Evolutionary conservation across 495 filamentous ascomycete genomes (phyloP), one percentile per base, ranked within the genome.

Genomic region (Aspergillus cavernicola): DNA sequence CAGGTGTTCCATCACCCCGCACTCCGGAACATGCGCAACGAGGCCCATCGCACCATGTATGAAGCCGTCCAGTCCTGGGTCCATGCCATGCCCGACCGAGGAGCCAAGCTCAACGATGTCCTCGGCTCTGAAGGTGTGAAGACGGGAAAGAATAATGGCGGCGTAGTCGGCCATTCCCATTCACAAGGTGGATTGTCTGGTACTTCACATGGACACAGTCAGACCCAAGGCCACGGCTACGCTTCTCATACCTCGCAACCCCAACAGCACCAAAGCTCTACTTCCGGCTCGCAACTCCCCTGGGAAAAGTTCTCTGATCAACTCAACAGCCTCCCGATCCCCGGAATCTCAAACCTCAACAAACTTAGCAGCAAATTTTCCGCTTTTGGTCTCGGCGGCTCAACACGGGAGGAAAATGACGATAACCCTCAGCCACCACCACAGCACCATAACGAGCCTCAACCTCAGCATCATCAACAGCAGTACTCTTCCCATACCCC

Each of bases 1-100:
- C 78, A 76, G 10, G 86, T 87, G 2, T 95, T 97, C 74, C 92
- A 97, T 65, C 92, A 97, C 65, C 92, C 92, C 0, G 89, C 84
- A 6, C 69, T 89, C 37, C 81, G 90, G 10, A 79, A 92, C 47
- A 82, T 82, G 16, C 70, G 71, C 47, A 74, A 84, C 45, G 87
- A 96, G 61, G 82, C 92, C 37, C 92, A 97, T 58, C 73, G 81
- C 6, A 81, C 82, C 28, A 97, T 97, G 92, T 97, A 87, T 66
- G 77, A 84, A 42, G 85, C 83, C 2, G 90, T 97, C 11, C 70
- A 87, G 55, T 72, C 72, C 37, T 97, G 92, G 92, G 83, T 80
- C 5, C 74, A 86, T 13, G 77, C 81, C 33, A 76, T 83, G 44
- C 71, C 80, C 0, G 83, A 87, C 55, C 78, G 83, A 16, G 81